A percentile compares a stretch with the other conserved stretches of the same genome.
Evolutionary conservation across 805 yeast genomes (phyloP).

Genomic region (Kazachstania bromeliacearum): DNA sequence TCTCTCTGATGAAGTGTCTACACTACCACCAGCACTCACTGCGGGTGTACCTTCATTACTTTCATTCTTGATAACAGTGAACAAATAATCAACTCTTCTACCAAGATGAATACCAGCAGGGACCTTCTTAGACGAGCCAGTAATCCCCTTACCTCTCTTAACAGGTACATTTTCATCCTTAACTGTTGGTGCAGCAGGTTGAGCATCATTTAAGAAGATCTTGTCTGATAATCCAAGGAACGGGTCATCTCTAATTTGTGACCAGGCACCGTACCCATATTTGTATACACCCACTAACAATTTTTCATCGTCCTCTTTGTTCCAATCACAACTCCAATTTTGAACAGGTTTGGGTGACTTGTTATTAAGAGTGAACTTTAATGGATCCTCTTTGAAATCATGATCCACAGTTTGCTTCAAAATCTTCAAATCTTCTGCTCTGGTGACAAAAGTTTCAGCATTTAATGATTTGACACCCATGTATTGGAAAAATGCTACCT

Average conservation of each 20-base stretch:
- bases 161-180: background rate
- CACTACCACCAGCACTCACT: conserved; percentile 9
- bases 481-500: conserved; percentile 82
- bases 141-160: conserved; percentile 19
- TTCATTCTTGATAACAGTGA: conserved; percentile 58
- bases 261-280: conserved; percentile 96
- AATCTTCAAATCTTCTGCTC: conserved; percentile 77
- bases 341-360: conserved; percentile 67
- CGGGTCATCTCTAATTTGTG: conserved; percentile 91
- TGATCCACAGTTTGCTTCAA: conserved; percentile 45
- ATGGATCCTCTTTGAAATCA: conserved; percentile 46
- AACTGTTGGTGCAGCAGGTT: conserved; percentile 5
- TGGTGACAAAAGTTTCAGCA: conserved; percentile 74
- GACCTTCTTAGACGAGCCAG: conserved; percentile 46
- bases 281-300: conserved; percentile 77
- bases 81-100: conserved; percentile 82
- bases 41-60: conserved; percentile 24
- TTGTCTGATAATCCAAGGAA: conserved; percentile 77
- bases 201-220: conserved; percentile 52
- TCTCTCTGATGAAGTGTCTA: conserved; percentile 7
- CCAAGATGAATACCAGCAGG: conserved; percentile 91
- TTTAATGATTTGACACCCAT: conserved; percentile 80
- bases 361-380: conserved; percentile 46
- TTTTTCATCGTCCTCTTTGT: conserved; percentile 72
- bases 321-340: conserved; percentile 91